Base-by-base conservation (phyloP, 345 rosid genomes). In the Citrus trifoliata region DNA sequence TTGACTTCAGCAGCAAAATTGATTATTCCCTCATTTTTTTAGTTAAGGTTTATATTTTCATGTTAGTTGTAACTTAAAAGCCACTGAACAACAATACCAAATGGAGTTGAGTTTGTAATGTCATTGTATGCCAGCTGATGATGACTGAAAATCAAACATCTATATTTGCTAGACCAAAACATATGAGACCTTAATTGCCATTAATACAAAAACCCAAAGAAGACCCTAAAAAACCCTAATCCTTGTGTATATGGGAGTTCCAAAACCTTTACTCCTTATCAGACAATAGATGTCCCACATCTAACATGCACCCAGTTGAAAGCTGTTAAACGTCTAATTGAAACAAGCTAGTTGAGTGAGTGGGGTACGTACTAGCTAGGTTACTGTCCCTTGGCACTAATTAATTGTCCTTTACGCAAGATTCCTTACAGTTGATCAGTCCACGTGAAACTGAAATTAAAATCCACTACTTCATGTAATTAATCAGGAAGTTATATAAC, bases 261-360 rank as follows among this genome's bases (percentile, higher is more conserved):
- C 59, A 81, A 40, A 79, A 74, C 80, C 83, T 74, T 78, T 63
- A 81, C 60, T 80, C 74, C 62, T 75, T 51, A 40, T 61, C 48
- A 73, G 84, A 80, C 85, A 62, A 30, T 58, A 67, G 28, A 73
- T 83, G 88, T 3, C 86, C 89, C 88, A 88, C 83, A 75, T 35
- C 85, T 79, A 70, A 75, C 82, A 56, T 48, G 30, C 76, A 71
- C 80, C 77, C 73, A 78, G 80, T 24, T 79, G 83, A 81, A 81
- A 83, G 79, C 76, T 78, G 77, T 73, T 16, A 83, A 70, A 71
- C 71, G 16, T 70, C 77, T 83, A 78, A 79, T 78, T 83, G 76
- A 83, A 85, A 74, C 83, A 82, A 83, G 80, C 69, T 76, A 53
- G 58, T 81, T 81, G 67, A 30, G 32, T 33, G 78, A 65, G 78